Evolutionary conservation across 1,139 yeast species (phyloP), one percentile per base, ranked within the genome.

Genomic region (Geotrichum citri-aurantii): DNA sequence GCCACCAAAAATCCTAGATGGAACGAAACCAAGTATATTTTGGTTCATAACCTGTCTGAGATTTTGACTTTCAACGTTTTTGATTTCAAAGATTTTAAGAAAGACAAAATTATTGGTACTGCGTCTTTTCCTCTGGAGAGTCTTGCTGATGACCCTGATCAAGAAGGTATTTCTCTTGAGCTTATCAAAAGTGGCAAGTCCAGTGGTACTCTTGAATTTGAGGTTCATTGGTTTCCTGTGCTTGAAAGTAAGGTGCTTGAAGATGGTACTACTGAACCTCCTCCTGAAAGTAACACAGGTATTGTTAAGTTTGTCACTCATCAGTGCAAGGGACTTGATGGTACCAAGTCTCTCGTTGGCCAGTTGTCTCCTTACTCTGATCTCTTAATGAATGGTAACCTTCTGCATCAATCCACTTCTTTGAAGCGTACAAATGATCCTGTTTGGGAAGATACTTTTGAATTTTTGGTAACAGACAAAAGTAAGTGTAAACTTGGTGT

Each of bases 221-320:
- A 88, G 62, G 78, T 88, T 66, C 82, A 83, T 63, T 88, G 81
- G 76, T 84, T 84, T 79, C 95, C 95, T 54, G 85, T 93, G 19
- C 75, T 90, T 64, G 89, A 86, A 71, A 86, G 95, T 42, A 80
- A 82, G 58, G 80, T 79, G 64, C 81, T 85, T 65, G 91, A 89
- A 3, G 96, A 90, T 73, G 98, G 97, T 58, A 87, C 95, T 8
- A 77, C 81, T 54, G 85, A 83, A 65, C 92, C 96, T 53, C 91
- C 95, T 52, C 96, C 96, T 56, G 97, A 90, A 65, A 82, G 90
- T 72, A 91, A 90, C 73, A 89, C 97, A 19, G 99, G 99, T 79
- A 86, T 93, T 67, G 84, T 87, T 26, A 81, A 85, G 68, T 72
- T 92, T 58, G 81, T 82, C 26, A 77, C 93, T 59, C 86, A 86